phyloP scores from a whole-genome alignment of 1,284 basidiomycete species.

The Exobasidium rhododendri region DNA sequence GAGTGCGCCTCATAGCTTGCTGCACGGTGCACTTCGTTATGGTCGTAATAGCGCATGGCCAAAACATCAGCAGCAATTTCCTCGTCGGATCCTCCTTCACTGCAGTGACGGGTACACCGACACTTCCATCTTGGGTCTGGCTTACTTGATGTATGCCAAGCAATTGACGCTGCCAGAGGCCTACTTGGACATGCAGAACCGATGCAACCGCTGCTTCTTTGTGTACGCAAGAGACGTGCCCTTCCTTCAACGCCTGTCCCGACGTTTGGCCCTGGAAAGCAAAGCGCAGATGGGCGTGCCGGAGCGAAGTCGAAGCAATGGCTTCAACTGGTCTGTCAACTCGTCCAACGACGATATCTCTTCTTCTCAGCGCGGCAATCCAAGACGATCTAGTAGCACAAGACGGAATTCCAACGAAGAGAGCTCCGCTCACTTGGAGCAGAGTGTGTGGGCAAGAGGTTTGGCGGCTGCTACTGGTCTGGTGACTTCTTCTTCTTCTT shows the following conservation, averaged over 20 bases:
- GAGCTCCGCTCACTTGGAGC: slow-evolving; percentile 6
- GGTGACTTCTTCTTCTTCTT: slow-evolving; percentile 5
- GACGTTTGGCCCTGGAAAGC: slow-evolving; percentile 56
- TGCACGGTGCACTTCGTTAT: slow-evolving; percentile 19
- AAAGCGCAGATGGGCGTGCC: background rate
- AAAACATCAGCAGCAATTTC: slow-evolving; percentile 9
- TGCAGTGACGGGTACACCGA: slow-evolving; percentile 66
- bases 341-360: background rate
- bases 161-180: slow-evolving; percentile 74
- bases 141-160: slow-evolving; percentile 78
- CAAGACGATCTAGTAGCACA: slow-evolving; percentile 4
- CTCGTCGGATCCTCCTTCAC: slow-evolving; percentile 46
- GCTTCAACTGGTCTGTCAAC: background rate
- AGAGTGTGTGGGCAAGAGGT: slow-evolving; percentile 22
- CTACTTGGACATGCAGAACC: slow-evolving; percentile 71
- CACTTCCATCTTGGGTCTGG: slow-evolving; percentile 79
- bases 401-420: background rate
- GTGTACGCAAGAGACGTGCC: slow-evolving; percentile 80
- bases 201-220: slow-evolving; percentile 70
- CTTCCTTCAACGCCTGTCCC: slow-evolving; percentile 73
- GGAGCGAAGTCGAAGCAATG: background rate
- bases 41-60: background rate
- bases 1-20: slow-evolving; percentile 17
- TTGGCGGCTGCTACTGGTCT: slow-evolving; percentile 19
- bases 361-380: background rate